Evolutionary conservation across 192 early-diverging fungal species (phyloP), one percentile per base, ranked within the genome.

Genomic region (Backusella luteola): DNA sequence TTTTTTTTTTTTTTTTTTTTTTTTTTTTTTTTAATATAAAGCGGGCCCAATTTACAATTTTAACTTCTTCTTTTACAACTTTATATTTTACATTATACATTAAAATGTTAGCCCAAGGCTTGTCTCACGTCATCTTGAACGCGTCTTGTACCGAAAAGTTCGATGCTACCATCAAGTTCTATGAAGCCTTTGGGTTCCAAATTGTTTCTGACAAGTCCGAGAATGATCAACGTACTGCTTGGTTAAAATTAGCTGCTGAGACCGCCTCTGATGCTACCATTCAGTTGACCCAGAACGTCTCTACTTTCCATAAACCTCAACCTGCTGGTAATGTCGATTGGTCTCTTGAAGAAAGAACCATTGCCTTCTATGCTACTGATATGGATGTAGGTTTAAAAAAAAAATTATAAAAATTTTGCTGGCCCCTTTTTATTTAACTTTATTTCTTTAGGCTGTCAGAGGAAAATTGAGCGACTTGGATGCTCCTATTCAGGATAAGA

Each of bases 181-280:
- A 82, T 53, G 19, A 39, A 8, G n/a, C 69, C 34, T 39, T 82
- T 41, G 80, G 80, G 4, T 82, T 82, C 23, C 21, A 72, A 32
- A 15, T 41, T 14, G 41, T 76, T 32, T 29, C 71, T 15, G 32
- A 53, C 26, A 34, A 52, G 12, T 34, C 23, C 8, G 83, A 85
- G 26, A 66, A 77, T 19, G 71, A 69, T 17, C 41, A 77, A 26
- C 63, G 67, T 46, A 46, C 69, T 66, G 69, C 79, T 7, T 91
- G 89, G 88, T 83, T 93, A 56, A 89, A 90, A 63, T 90, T 90
- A 3, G 63, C 78, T 11, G 63, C 77, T 11, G 52, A 73, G 14
- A 21, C 23, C 23, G 42, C 39, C 23, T 26, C 71, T 19, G 70
- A 77, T 26, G 56, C 67, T 6, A 52, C 59, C 14, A 41, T 77